phyloP scores from a whole-genome alignment of 2,329 filamentous ascomycete species.

The Decorospora gaudefroyi region DNA sequence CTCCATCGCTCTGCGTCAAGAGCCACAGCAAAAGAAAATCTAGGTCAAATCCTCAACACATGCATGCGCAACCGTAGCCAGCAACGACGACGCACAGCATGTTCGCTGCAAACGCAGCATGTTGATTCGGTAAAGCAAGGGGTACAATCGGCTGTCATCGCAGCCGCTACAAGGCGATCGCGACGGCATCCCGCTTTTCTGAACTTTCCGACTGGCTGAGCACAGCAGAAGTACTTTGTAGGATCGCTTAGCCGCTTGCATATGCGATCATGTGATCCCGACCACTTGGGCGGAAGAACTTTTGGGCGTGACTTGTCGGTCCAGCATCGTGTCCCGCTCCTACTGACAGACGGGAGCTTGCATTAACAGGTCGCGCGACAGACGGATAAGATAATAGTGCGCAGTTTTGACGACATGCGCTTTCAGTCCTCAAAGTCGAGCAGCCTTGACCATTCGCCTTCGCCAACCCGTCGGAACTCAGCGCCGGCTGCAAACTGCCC shows the following conservation, averaged over 20 bases:
- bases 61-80: too few relatives aligned
- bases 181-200: slow-evolving; percentile 28
- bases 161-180: slow-evolving; percentile 26
- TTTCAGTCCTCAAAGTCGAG: slow-evolving; percentile 46
- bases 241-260: slow-evolving; percentile 41
- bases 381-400: neutral
- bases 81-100: slow-evolving; percentile 30
- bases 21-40: too few relatives aligned
- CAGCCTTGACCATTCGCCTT: slow-evolving; percentile 50
- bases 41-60: neutral
- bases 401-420: neutral
- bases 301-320: neutral
- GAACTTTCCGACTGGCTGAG: slow-evolving; percentile 39
- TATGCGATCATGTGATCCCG: slow-evolving; percentile 34
- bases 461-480: slow-evolving; percentile 56
- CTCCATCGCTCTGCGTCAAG: too few relatives aligned
- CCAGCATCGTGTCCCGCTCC: neutral
- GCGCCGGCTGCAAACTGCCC: slow-evolving; percentile 93
- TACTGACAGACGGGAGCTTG: neutral
- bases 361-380: slow-evolving; percentile 3
- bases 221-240: slow-evolving; percentile 24
- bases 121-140: slow-evolving; percentile 24
- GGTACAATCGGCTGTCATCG: slow-evolving; percentile 15
- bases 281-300: slow-evolving; percentile 4
- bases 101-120: slow-evolving; percentile 14